These are phyloP conservation scores for Pogostemon cablin DNA, from an alignment of 257 asterid species.

Conservation along the genomic window DNA sequence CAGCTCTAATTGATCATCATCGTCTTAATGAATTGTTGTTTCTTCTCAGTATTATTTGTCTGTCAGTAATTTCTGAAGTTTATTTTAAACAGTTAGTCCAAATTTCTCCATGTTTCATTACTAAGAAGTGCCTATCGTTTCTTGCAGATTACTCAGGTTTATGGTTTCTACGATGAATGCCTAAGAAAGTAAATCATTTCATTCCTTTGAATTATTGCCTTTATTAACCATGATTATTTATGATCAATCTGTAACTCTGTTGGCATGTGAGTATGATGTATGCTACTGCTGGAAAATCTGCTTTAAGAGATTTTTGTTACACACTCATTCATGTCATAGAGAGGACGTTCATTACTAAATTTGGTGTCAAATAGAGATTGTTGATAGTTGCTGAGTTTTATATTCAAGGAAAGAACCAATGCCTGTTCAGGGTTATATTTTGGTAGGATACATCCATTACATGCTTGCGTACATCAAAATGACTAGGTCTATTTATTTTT, in stretches of 20 bases:
- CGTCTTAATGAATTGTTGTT: slow-evolving; percentile 17
- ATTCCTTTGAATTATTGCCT: slow-evolving; percentile 18
- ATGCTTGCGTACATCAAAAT: slow-evolving; percentile 1
- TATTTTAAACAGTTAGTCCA: slow-evolving; percentile 7
- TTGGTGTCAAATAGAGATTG: neutral
- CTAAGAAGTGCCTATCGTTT: slow-evolving; percentile 18
- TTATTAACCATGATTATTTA: neutral
- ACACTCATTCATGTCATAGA: neutral
- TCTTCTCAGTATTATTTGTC: slow-evolving; percentile 12
- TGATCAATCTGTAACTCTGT: slow-evolving; percentile 16
- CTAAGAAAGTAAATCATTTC: slow-evolving; percentile 40
- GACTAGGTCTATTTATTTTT: slow-evolving; percentile 17
- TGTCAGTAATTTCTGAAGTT: slow-evolving; percentile 21
- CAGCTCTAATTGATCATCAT: slow-evolving; percentile 24
- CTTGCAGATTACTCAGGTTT: slow-evolving; percentile 48
- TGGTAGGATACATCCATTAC: slow-evolving; percentile 1
- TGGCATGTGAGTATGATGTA: neutral
- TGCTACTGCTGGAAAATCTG: neutral
- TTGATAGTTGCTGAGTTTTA: neutral
- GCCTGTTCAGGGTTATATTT: neutral
- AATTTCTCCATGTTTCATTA: slow-evolving; percentile 3
- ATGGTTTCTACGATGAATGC: slow-evolving; percentile 53
- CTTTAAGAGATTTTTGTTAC: neutral
- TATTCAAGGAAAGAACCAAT: slow-evolving; percentile 3
- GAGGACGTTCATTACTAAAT: neutral